Evolutionary conservation across 2,329 filamentous ascomycete genomes (phyloP), one percentile per base, ranked within the genome.

Genomic region (Cryphonectria japonica): DNA sequence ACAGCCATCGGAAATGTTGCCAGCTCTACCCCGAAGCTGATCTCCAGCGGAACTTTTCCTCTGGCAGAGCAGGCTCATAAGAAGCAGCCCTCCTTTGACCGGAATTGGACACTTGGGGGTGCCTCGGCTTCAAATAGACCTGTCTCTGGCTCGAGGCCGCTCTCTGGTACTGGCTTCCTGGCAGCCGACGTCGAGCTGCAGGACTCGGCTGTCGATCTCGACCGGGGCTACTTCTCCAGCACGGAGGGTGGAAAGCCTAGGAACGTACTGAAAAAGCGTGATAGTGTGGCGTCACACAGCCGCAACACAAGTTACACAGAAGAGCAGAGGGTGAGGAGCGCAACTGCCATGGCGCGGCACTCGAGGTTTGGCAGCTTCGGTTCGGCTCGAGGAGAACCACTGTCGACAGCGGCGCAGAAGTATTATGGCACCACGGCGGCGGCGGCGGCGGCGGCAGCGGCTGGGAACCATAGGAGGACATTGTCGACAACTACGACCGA

Each of bases 201-300:
- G 73, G 86, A 88, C 71, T 84, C 84, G 11, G 82, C 83, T 22
- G 80, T 84, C 34, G 93, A 97, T 72, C 80, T 93, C 22, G 96
- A 98, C 77, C 89, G 94, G 50, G 95, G 95, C 34, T 98, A 98
- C 80, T 97, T 98, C 78, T 98, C 95, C 9, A 94, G 95, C 3
- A 92, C 92, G 22, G 95, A 98, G 77, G 85, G 90, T 14, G 94
- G 98, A 74, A 89, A 92, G 71, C 90, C 88, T 76, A 88, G 93
- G 62, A 97, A 94, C 78, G 85, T 96, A 63, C 84, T 98, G 74
- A 93, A 93, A 80, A 97, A 96, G 82, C 91, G 93, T 70, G 88
- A 90, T 72, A 91, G 88, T 73, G 81, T 83, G 71, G 64, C 75
- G 22, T 73, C 75, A n/a, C 89, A 93, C 79, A 90, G 91, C 52